Conservation (phyloP, 768 basidiomycete species). For the Phylloporus sp. region DNA sequence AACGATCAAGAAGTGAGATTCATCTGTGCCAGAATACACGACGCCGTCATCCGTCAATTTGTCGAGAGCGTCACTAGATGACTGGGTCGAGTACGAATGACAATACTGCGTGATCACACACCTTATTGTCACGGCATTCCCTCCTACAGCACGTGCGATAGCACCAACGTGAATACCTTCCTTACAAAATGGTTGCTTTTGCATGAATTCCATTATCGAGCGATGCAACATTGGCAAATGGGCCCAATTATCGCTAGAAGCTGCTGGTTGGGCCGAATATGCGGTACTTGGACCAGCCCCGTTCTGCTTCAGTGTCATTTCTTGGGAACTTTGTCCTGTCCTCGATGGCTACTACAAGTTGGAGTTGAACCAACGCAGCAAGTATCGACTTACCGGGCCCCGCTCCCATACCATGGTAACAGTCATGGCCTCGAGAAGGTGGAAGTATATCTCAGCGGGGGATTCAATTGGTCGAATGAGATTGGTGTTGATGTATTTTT, state of each 20-base stretch:
- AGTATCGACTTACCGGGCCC: constrained; percentile 51
- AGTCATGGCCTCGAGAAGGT: constrained; percentile 70
- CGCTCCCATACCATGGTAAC: constrained; percentile 63
- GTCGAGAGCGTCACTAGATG: constrained; percentile 67
- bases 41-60: constrained; percentile 74
- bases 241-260: constrained; percentile 43
- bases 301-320: constrained; percentile 5
- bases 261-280: constrained; percentile 39
- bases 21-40: constrained; percentile 78
- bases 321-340: constrained; percentile 27
- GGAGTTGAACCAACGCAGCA: background rate
- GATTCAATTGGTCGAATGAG: constrained; percentile 69
- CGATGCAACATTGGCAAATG: constrained; percentile 58
- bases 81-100: background rate
- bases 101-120: constrained; percentile 24
- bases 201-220: constrained; percentile 64
- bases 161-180: constrained; percentile 75
- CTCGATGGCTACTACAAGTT: constrained; percentile 29
- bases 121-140: constrained; percentile 62
- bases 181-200: constrained; percentile 38
- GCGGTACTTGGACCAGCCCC: constrained; percentile 32
- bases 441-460: constrained; percentile 76
- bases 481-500: constrained; percentile 76
- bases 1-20: constrained; percentile 63
- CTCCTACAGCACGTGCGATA: constrained; percentile 63